A percentile compares a stretch with the other conserved stretches of the same genome.
phyloP scores from a whole-genome alignment of 225 moss, liverwort and hornwort genomes.

The Bryoerythrophyllum caledonicum region DNA sequence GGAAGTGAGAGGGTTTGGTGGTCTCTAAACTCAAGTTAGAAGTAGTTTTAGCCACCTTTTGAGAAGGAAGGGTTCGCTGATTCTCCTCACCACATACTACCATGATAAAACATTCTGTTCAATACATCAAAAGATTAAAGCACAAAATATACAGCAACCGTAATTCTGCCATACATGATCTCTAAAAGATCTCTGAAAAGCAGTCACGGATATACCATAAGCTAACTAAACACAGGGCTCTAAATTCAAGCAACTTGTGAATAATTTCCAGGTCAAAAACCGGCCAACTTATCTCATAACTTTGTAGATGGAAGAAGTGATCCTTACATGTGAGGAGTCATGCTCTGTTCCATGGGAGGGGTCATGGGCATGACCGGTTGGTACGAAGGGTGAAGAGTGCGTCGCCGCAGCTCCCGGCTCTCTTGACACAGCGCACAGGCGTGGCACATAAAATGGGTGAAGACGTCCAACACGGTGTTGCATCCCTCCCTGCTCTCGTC shows the following conservation, averaged over 20 bases:
- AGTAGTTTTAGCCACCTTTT: no score
- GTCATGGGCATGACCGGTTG: slow-evolving; percentile 58
- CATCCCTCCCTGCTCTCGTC: slow-evolving; percentile 66
- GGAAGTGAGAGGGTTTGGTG: no score
- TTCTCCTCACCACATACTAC: no score
- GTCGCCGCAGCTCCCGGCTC: slow-evolving; percentile 87
- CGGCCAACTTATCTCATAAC: slow-evolving; percentile 6
- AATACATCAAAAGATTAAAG: neutral
- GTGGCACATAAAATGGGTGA: slow-evolving; percentile 72
- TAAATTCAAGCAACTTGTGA: slow-evolving; percentile 1
- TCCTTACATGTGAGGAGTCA: slow-evolving; percentile 45
- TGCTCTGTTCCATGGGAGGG: slow-evolving; percentile 67
- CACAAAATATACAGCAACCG: slow-evolving; percentile 8
- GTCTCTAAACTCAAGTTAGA: no score
- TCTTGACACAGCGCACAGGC: slow-evolving; percentile 82
- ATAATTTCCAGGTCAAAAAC: slow-evolving; percentile 17
- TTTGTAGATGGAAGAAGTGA: neutral
- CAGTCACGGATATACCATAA: neutral
- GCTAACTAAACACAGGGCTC: slow-evolving; percentile 11
- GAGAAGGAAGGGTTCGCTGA: no score
- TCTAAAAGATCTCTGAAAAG: neutral
- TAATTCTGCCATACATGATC: neutral
- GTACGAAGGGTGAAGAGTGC: slow-evolving; percentile 51
- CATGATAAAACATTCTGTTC: no score
- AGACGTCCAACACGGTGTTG: slow-evolving; percentile 58